Conservation (phyloP, 1,284 basidiomycete genomes). For the Athelia psychrophila region DNA sequence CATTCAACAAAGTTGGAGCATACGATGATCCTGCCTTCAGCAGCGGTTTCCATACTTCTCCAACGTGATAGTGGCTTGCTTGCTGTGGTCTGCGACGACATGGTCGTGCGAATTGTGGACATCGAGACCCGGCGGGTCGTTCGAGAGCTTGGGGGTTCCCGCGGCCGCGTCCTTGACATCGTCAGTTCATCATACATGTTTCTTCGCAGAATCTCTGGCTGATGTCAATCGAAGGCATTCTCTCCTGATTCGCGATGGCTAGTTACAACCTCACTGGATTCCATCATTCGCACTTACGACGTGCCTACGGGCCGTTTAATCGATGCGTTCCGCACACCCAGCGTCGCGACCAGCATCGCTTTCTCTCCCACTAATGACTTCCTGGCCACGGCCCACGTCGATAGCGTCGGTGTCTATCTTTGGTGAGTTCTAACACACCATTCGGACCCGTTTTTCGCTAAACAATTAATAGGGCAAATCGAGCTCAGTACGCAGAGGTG, state of each 20-base stretch:
- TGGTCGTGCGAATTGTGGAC: slow-evolving; percentile 83
- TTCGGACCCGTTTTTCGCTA: not conserved
- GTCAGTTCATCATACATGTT: slow-evolving; percentile 39
- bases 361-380: slow-evolving; percentile 98
- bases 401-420: slow-evolving; percentile 91
- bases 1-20: slow-evolving; percentile 75
- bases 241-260: slow-evolving; percentile 96
- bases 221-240: slow-evolving; percentile 61
- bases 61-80: slow-evolving; percentile 89
- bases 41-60: slow-evolving; percentile 70
- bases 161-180: slow-evolving; percentile 80
- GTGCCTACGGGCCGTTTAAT: slow-evolving; percentile 91
- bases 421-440: slow-evolving; percentile 55
- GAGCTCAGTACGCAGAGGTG: slow-evolving; percentile 89
- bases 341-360: slow-evolving; percentile 85
- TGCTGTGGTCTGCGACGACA: slow-evolving; percentile 84
- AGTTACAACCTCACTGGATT: slow-evolving; percentile 86
- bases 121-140: slow-evolving; percentile 89
- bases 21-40: slow-evolving; percentile 66
- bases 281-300: slow-evolving; percentile 93
- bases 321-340: slow-evolving; percentile 90
- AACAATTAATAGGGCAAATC: slow-evolving; percentile 75
- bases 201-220: slow-evolving; percentile 6
- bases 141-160: slow-evolving; percentile 82
- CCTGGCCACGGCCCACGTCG: slow-evolving; percentile 92